Evolutionary conservation across 2,329 filamentous ascomycete genomes (phyloP), one percentile per base, ranked within the genome.

Genomic region (Aspergillus piperis): DNA sequence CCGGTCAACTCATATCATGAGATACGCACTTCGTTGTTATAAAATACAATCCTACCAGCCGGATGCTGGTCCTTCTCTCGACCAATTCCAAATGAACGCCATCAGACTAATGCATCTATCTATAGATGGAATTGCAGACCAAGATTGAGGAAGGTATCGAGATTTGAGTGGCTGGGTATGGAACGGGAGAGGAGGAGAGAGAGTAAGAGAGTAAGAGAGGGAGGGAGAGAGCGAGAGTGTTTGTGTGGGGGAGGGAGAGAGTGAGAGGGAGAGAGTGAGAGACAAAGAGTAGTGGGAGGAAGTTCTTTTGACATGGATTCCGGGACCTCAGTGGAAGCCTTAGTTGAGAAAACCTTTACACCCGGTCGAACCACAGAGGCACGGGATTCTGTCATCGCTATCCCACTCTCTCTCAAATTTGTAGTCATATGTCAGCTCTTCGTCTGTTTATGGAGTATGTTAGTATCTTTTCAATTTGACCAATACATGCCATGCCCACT

Each of bases 271-370:
- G 13, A n/a, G n/a, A 51, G 41, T 47, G 15, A 51, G 53, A 50
- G n/a, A 38, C 17, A 50, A 47, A 38, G 17, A 41, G n/a, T 30
- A 23, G 36, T 15, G 15, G 38, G 52, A 25, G 8, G 23, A 42
- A 50, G 27, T 30, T 8, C 38, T 21, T 21, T 27, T 32, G 41
- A 8, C 7, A 17, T 38, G 17, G 36, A 27, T 42, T 48, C 38
- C 41, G 50, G n/a, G 23, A 30, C 36, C n/a, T 32, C 38, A 19
- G 42, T 13, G 32, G 32, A 21, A 41, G 48, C 49, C 65, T 86
- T 84, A 99, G 80, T 99, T 99, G 79, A 99, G 91, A 82, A 98
- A 99, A 65, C 95, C 95, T 83, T 99, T 99, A 83, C 95, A 99
- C 51, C 92, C 92, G 30, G 93, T 88, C 47, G 94, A 97, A 62